Evolutionary conservation across 139 green algal species (phyloP).

Genomic region (Astrephomene gubernaculifera): DNA sequence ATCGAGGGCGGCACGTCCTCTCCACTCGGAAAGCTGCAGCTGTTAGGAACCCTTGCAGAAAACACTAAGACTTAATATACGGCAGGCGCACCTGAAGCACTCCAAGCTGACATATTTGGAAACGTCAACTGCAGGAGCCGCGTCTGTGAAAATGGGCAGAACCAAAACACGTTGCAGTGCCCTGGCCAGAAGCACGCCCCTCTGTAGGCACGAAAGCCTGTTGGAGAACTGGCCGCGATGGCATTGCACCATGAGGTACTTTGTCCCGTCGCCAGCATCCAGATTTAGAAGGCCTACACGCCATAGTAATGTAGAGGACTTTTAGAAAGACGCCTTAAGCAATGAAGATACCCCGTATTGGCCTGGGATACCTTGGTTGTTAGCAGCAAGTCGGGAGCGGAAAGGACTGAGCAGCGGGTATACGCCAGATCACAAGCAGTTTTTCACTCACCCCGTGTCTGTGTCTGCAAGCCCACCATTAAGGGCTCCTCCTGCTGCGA

Average conservation of each 20-base stretch:
- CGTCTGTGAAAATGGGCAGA: conserved; percentile 29
- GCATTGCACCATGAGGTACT: conserved; percentile 38
- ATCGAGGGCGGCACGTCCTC: too few species aligned
- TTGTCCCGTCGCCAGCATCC: background rate
- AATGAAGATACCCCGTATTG: too few species aligned
- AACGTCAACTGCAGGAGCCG: background rate
- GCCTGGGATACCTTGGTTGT: too few species aligned
- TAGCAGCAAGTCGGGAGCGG: too few species aligned
- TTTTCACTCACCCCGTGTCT: too few species aligned
- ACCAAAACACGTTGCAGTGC: conserved; percentile 19
- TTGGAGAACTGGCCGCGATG: conserved; percentile 40
- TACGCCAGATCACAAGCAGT: too few species aligned
- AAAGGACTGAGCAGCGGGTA: too few species aligned
- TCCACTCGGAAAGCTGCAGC: too few species aligned
- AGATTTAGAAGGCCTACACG: conserved; percentile 17
- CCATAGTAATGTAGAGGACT: too few species aligned
- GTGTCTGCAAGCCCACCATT: background rate
- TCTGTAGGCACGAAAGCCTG: conserved; percentile 1
- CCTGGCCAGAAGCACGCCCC: background rate
- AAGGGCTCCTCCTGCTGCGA: background rate
- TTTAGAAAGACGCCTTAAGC: too few species aligned
- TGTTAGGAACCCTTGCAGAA: too few species aligned
- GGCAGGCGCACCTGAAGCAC: conserved; percentile 23
- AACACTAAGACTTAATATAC: too few species aligned
- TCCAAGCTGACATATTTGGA: conserved; percentile 39